Conservation (phyloP, 768 basidiomycete species). For the Trametes sanguinea region DNA sequence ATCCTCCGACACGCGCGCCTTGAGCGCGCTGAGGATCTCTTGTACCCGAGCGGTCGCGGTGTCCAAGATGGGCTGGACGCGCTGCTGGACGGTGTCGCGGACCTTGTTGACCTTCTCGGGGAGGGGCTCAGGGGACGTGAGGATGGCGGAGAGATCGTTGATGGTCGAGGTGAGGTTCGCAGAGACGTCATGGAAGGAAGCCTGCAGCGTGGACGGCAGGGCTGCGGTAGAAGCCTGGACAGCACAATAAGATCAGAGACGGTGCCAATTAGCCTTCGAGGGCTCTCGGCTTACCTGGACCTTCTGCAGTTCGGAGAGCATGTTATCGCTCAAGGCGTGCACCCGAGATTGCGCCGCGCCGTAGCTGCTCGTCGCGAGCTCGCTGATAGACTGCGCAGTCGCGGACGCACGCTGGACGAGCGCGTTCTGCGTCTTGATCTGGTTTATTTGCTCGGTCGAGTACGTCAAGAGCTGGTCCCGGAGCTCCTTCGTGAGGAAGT, state of each 20-base stretch:
- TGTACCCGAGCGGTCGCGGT: conserved; percentile 34
- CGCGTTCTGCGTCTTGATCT: conserved; percentile 64
- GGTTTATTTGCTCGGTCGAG: conserved; percentile 71
- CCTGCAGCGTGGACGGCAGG: conserved; percentile 54
- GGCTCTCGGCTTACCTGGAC: conserved; percentile 41
- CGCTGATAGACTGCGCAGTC: conserved; percentile 63
- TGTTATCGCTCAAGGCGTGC: conserved; percentile 60
- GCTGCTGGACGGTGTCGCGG: conserved; percentile 57
- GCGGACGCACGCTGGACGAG: conserved; percentile 73
- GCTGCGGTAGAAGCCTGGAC: conserved; percentile 54
- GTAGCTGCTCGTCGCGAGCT: conserved; percentile 59
- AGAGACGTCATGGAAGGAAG: conserved; percentile 60
- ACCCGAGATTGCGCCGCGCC: conserved; percentile 56
- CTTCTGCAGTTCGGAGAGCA: conserved; percentile 68
- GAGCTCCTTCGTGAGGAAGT: conserved; percentile 63
- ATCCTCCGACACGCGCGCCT: conserved; percentile 20
- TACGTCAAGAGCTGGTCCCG: conserved; percentile 63
- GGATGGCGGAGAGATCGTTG: conserved; percentile 53
- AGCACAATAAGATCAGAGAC: background rate
- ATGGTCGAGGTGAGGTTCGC: conserved; percentile 54
- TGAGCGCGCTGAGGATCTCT: conserved; percentile 30
- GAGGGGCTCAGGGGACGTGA: conserved; percentile 57
- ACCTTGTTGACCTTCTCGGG: conserved; percentile 64
- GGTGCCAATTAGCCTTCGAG: background rate
- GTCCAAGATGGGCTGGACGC: conserved; percentile 64